phyloP scores from a whole-genome alignment of 257 asterid species.

The Solanum gandarillasii region DNA sequence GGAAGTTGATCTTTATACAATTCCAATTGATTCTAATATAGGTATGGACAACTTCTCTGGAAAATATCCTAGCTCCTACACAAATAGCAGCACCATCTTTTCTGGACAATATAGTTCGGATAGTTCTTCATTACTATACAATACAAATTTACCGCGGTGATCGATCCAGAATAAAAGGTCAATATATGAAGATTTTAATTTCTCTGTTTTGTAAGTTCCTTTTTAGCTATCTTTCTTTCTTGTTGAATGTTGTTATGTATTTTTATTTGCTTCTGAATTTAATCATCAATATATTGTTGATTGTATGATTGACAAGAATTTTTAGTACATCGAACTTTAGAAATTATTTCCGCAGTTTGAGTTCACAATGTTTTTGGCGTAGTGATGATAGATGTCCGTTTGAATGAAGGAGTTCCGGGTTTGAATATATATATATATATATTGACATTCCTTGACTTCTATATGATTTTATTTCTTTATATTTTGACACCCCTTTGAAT shows the following conservation, averaged over 20 bases:
- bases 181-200: background rate
- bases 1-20: slow-evolving; percentile 30
- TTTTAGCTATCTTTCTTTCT: background rate
- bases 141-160: background rate
- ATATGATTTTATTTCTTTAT: no score
- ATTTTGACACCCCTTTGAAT: no score
- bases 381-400: no score
- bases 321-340: no score
- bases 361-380: no score
- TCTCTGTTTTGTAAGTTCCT: background rate
- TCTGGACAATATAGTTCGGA: slow-evolving; percentile 28
- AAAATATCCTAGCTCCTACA: slow-evolving; percentile 3
- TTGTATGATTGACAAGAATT: background rate
- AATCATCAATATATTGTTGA: background rate
- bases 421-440: no score
- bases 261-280: background rate
- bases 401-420: no score
- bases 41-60: slow-evolving; percentile 13
- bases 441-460: no score
- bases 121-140: slow-evolving; percentile 12
- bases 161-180: background rate
- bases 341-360: no score
- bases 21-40: slow-evolving; percentile 7
- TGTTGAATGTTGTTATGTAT: background rate
- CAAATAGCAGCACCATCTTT: background rate